Conservation (phyloP, 2,329 filamentous ascomycete species). For the Fonsecaea erecta region DNA sequence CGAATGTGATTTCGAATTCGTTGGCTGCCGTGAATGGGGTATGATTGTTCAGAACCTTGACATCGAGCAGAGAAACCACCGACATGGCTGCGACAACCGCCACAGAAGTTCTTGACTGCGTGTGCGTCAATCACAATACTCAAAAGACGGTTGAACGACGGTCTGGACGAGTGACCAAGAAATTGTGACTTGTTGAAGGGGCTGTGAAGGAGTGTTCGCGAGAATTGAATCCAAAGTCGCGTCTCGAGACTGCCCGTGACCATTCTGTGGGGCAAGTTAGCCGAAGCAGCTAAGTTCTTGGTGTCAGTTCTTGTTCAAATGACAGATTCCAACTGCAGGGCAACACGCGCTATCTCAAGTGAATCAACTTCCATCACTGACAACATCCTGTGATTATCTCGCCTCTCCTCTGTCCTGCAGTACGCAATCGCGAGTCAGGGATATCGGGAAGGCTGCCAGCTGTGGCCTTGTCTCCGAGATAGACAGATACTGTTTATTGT, state of each 20-base stretch:
- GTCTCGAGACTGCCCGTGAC: background rate
- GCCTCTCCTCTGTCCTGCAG: too few species aligned
- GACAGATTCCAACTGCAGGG: background rate
- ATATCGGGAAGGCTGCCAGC: too few species aligned
- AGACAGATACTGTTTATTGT: too few species aligned
- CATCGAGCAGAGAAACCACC: constrained; percentile 91
- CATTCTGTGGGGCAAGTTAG: background rate
- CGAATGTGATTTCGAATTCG: constrained; percentile 98
- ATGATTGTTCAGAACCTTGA: constrained; percentile 96
- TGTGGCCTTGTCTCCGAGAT: too few species aligned
- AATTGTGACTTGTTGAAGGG: background rate
- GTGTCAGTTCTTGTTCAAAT: background rate
- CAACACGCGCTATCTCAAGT: background rate
- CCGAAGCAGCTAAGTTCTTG: background rate
- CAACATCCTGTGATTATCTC: too few species aligned
- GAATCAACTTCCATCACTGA: too few species aligned
- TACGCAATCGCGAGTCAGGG: too few species aligned
- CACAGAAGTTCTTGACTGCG: background rate
- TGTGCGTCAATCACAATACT: too few species aligned
- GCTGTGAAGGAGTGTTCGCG: background rate
- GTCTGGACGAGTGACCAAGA: background rate
- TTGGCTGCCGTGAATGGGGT: constrained; percentile 91
- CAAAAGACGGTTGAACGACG: background rate
- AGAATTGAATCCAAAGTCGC: background rate
- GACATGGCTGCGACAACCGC: constrained; percentile 68